phyloP scores from a whole-genome alignment of 306 rosid genomes.

The Medicago arabica region DNA sequence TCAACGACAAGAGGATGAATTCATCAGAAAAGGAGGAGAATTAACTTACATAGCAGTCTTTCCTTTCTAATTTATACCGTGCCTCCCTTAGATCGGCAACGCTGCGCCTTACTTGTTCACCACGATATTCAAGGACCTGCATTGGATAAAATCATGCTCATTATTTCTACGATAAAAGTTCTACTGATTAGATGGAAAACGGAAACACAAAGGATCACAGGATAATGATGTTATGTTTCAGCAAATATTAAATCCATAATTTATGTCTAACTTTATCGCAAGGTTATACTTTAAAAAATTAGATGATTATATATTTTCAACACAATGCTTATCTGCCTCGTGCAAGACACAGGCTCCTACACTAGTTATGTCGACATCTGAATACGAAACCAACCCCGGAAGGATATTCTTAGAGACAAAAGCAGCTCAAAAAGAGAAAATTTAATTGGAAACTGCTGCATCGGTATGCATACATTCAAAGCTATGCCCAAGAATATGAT shows the following conservation, averaged over 20 bases:
- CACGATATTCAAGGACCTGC: slow-evolving; percentile 94
- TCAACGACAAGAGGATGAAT: slow-evolving; percentile 6
- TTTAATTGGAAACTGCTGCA: not conserved
- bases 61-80: slow-evolving; percentile 75
- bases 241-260: slow-evolving; percentile 1
- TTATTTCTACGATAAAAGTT: slow-evolving; percentile 30
- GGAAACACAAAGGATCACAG: slow-evolving; percentile 13
- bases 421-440: slow-evolving; percentile 1
- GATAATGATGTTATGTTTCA: slow-evolving; percentile 4
- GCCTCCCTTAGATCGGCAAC: slow-evolving; percentile 85
- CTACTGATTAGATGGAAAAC: slow-evolving; percentile 36
- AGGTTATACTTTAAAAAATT: no score
- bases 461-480: slow-evolving; percentile 11
- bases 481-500: not conserved
- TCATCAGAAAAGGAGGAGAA: not conserved
- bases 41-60: slow-evolving; percentile 88
- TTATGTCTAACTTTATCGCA: not conserved
- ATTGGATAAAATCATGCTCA: slow-evolving; percentile 29
- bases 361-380: slow-evolving; percentile 4
- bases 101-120: slow-evolving; percentile 84
- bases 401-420: not conserved
- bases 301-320: no score
- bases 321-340: no score
- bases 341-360: not conserved
- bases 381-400: not conserved